Evolutionary conservation across 1,284 basidiomycete genomes (phyloP), one percentile per base, ranked within the genome.

Genomic region (Blastosporella zonata): DNA sequence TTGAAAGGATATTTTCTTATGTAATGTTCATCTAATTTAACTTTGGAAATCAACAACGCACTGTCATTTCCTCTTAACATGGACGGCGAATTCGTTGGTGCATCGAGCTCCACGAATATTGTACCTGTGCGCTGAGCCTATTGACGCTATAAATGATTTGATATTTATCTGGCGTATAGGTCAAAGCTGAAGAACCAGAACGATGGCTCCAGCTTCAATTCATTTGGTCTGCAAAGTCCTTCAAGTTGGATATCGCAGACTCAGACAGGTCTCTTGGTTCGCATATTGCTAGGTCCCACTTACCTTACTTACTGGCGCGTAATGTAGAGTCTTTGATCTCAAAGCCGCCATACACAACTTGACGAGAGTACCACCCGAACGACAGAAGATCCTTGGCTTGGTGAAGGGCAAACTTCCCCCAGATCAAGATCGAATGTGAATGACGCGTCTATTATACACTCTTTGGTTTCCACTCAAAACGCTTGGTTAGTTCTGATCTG

Each of bases 351-450:
- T 97, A 31, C 79, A 85, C 55, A 75, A 72, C 27, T 64, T 93
- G 49, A 96, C 93, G 1, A 78, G 77, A 50, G 90, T 97, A 1
- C 91, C 93, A 2, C 79, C 84, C 21, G 89, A 90, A 56, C 76
- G 92, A 13, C 92, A 96, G 71, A 96, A 97, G 74, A 85, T 96
- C 46, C 74, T 95, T 10, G 91, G 91, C 1, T 69, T 96, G 22
- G 83, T 89, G 29, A 91, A 90, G 59, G 90, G 90, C 29, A 93
- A 90, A 64, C 70, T 95, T 9, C 89, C 90, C 3, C 72, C 79
- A 2, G 89, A 93, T 58, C 80, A 87, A 52, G 80, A 70, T 41
- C 74, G 77, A 52, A 79, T 90, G 82, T 87, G 64, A 59, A 78
- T 62, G 15, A n/a, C 21, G 42, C 20, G 25, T 27, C 20, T 9